Evolutionary conservation across 768 basidiomycete genomes (phyloP), one percentile per base, ranked within the genome.

Genomic region (Podaxis mareebaensis): DNA sequence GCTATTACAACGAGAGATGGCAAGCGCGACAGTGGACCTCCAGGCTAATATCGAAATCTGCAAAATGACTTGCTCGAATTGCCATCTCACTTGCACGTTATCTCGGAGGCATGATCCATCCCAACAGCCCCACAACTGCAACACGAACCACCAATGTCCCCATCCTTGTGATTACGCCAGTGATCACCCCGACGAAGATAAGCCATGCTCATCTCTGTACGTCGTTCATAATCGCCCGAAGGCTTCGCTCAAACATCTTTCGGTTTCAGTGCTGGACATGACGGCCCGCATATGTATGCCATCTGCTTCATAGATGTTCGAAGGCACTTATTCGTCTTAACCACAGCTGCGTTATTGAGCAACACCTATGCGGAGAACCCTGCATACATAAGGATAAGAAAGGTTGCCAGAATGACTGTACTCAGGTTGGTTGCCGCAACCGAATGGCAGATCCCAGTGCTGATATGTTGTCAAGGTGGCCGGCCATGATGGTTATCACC

Each of bases 381-480:
- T 89, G 88, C 68, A 69, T 68, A 36, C 73, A 85, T 13, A 68
- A 68, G 3, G 81, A 78, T 36, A 83, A 76, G 60, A 71, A 73
- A 48, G 87, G 87, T 0, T 89, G 88, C 64, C 70, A 84, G 24
- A 72, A 71, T 7, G 69, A 79, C 20, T 89, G 88, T 61, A 78
- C 79, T 5, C 83, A 85, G 75, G 86, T 85, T 33, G 17, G 67
- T 36, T 12, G 38, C 12, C 53, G 40, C 8, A 26, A 15, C 2
- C 53, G 24, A 6, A 46, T 38, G 24, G 3, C 10, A 10, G 15
- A 2, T 1, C 26, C 49, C 8, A 40, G 20, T n/a, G 26, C n/a
- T 62, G 56, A 58, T 66, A n/a, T 7, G 59, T 4, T 17, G 17
- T 40, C 6, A 65, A 89, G 85, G 73, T 81, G 3, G 74, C 76